phyloP scores from a whole-genome alignment of 2,329 filamentous ascomycete genomes.

The Monosporascus sp. region DNA sequence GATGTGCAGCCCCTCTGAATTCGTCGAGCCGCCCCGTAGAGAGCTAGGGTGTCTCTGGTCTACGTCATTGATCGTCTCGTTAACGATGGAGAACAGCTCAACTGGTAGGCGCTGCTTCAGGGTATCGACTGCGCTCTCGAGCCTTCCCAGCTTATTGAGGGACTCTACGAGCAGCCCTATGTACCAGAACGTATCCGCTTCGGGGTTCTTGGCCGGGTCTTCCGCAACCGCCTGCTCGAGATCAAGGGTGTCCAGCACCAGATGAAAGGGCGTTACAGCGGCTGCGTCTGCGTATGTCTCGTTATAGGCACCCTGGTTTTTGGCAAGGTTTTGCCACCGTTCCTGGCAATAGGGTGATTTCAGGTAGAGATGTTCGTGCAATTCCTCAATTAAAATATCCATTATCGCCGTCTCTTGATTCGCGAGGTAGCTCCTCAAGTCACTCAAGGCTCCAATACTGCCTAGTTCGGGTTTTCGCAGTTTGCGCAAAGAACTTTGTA shows the following conservation, averaged over 20 bases:
- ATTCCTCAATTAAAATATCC: slow-evolving; percentile 93
- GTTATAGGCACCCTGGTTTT: slow-evolving; percentile 53
- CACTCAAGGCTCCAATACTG: slow-evolving; percentile 80
- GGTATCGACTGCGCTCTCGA: slow-evolving; percentile 81
- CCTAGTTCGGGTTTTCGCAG: slow-evolving; percentile 86
- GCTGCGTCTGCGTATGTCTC: slow-evolving; percentile 43
- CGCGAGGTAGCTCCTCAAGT: slow-evolving; percentile 79
- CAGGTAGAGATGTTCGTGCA: slow-evolving; percentile 94
- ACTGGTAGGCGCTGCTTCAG: slow-evolving; percentile 92
- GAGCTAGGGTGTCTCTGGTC: slow-evolving; percentile 89
- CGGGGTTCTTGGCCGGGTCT: slow-evolving; percentile 87
- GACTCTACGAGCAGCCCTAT: slow-evolving; percentile 83
- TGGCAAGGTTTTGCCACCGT: slow-evolving; percentile 80
- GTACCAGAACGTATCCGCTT: slow-evolving; percentile 93
- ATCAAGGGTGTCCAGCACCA: slow-evolving; percentile 56
- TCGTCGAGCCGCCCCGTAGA: slow-evolving; percentile 51
- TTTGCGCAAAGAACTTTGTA: slow-evolving; percentile 80
- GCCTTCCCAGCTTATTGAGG: slow-evolving; percentile 78
- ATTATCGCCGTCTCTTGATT: slow-evolving; percentile 91
- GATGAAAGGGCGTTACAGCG: slow-evolving; percentile 49
- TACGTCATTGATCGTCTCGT: slow-evolving; percentile 90
- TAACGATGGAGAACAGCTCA: slow-evolving; percentile 88
- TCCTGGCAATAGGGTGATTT: slow-evolving; percentile 98
- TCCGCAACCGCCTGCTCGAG: slow-evolving; percentile 63
- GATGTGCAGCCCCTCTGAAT: slow-evolving; percentile 53